Evolutionary conservation across 1,284 basidiomycete genomes (phyloP), one percentile per base, ranked within the genome.

Genomic region (Melampsora larici-populina): DNA sequence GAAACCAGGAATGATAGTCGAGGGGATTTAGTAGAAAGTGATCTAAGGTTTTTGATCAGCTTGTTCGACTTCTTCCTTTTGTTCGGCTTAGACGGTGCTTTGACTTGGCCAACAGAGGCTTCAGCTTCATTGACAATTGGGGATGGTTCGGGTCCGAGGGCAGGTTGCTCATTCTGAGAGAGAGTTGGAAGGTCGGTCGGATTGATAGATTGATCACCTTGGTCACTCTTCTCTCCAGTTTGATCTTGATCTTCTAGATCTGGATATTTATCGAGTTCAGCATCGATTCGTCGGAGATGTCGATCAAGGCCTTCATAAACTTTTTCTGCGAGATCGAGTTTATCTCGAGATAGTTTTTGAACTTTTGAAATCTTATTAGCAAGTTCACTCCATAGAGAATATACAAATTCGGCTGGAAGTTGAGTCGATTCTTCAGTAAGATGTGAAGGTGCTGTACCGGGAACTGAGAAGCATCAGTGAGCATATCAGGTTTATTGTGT

Each of bases 221-320:
- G 21, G 9, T 68, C 40, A 43, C 17, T 21, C 15, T 43, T 29
- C n/a, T 68, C 66, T 48, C 29, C 29, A 1, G n/a, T 43, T 68
- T 68, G 21, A 29, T 70, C 75, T 43, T 78, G 58, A n/a, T 78
- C 62, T 31, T 63, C 67, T 31, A 78, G 51, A 49, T 78, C 75
- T n/a, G 62, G 68, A 40, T 70, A 78, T n/a, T 51, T 36, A 21
- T 70, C 75, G 1, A 78, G 48, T 29, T 78, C 75, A 31, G 43
- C 58, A 65, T 78, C 75, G 5, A 78, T 43, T 26, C 75, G 36
- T 51, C 69, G 36, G 17, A 78, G 48, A 33, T 78, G 75, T 5
- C 67, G 75, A 48, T 78, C 75, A 13, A 78, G 18, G 9, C 51
- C 17, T 3, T 62, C 26, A 70, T 78, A 70, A 29, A 78, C 68